Evolutionary conservation across 495 filamentous ascomycete genomes (phyloP).

Genomic region (Echria macrotheca): DNA sequence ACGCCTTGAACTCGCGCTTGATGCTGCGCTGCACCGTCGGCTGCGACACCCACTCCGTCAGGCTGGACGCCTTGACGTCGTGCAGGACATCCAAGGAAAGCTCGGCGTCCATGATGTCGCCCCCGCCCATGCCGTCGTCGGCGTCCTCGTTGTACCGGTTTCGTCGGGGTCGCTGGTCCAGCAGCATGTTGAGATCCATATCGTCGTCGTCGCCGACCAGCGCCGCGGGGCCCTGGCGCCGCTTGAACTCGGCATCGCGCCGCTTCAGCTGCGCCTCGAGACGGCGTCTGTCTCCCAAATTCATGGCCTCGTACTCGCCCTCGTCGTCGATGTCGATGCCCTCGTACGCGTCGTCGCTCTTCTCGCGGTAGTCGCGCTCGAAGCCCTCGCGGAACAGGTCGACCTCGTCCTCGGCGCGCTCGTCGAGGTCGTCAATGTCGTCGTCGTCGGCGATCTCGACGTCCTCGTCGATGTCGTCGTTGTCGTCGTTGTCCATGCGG

Average conservation of each 20-base stretch:
- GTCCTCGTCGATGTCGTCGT: constrained; percentile 50
- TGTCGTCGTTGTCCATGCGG: constrained; percentile 62
- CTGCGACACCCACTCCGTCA: constrained; percentile 91
- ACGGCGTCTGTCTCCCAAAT: constrained; percentile 79
- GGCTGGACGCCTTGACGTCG: constrained; percentile 87
- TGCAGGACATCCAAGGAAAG: constrained; percentile 84
- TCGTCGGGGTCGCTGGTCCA: constrained; percentile 71
- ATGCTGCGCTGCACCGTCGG: constrained; percentile 89
- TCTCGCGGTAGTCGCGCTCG: constrained; percentile 72
- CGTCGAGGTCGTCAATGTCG: constrained; percentile 90
- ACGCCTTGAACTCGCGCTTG: constrained; percentile 92
- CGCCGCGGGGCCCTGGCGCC: constrained; percentile 67
- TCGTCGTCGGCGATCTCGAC: constrained; percentile 59
- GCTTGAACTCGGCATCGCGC: constrained; percentile 74
- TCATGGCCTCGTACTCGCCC: constrained; percentile 61
- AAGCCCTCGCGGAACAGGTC: constrained; percentile 91
- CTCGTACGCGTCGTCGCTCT: constrained; percentile 47
- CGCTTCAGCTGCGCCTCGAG: constrained; percentile 79
- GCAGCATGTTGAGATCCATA: constrained; percentile 71
- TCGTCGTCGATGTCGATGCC: constrained; percentile 46
- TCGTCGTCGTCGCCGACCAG: constrained; percentile 89
- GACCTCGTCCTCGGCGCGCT: constrained; percentile 94
- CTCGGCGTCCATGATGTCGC: constrained; percentile 90
- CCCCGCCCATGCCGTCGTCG: constrained; percentile 86
- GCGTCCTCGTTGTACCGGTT: constrained; percentile 90